Evolutionary conservation across 129 eudicot species (phyloP).

Genomic region (Flaveria linearis): DNA sequence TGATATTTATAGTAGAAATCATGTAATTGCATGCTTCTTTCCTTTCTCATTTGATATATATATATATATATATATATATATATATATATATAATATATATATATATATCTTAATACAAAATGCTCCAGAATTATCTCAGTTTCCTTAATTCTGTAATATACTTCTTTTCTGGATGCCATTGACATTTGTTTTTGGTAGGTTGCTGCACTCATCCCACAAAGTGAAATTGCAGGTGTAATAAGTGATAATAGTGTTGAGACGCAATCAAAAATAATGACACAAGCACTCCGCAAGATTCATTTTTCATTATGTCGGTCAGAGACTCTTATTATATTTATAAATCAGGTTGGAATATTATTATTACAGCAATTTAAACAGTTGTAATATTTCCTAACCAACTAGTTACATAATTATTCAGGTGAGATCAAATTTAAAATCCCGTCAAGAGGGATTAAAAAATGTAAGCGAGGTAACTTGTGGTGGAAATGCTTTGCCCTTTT

Average conservation of each 20-base stretch:
- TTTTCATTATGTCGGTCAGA: slow-evolving; percentile 71
- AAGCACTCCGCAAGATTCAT: slow-evolving; percentile 86
- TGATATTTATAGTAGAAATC: slow-evolving; percentile 3
- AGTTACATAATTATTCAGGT: slow-evolving; percentile 46
- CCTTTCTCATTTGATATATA: not conserved
- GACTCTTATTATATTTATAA: slow-evolving; percentile 79
- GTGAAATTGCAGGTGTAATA: slow-evolving; percentile 55
- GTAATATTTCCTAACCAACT: not conserved
- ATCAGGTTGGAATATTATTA: slow-evolving; percentile 64
- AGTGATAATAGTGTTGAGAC: slow-evolving; percentile 40
- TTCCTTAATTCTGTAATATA: not conserved
- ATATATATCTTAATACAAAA: not conserved
- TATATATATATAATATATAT: too few species aligned
- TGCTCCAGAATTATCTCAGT: not conserved
- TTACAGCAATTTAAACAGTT: slow-evolving; percentile 11
- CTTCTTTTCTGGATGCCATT: slow-evolving; percentile 8
- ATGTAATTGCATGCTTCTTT: slow-evolving; percentile 6
- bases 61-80: too few species aligned
- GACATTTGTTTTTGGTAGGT: slow-evolving; percentile 55
- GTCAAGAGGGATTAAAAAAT: slow-evolving; percentile 41
- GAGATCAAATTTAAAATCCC: slow-evolving; percentile 53
- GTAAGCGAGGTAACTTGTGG: slow-evolving; percentile 82
- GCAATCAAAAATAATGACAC: slow-evolving; percentile 71
- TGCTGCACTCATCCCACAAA: slow-evolving; percentile 89
- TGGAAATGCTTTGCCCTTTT: slow-evolving; percentile 91